These are phyloP conservation scores for Rubus parviflorus DNA, from an alignment of 306 rosid genomes.

Conservation along the genomic window DNA sequence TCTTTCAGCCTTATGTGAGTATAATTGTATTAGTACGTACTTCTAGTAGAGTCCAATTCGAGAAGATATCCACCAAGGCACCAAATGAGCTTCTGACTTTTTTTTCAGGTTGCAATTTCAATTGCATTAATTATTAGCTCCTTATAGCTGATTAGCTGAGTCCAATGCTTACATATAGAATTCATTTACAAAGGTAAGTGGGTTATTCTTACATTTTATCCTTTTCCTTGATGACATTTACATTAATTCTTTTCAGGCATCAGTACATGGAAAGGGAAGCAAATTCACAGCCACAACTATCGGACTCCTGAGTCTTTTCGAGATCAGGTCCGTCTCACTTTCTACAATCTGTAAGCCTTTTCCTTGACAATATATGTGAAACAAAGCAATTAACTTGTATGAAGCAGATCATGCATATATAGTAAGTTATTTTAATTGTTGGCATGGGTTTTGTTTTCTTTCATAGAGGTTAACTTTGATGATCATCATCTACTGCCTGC, in stretches of 20 bases:
- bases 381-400: background rate
- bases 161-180: too few relatives aligned
- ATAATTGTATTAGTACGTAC: too few relatives aligned
- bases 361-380: too few relatives aligned
- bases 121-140: background rate
- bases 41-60: too few relatives aligned
- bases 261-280: slow-evolving; percentile 56
- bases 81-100: background rate
- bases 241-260: slow-evolving; percentile 38
- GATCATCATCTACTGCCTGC: background rate
- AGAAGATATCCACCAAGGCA: too few relatives aligned
- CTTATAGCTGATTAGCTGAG: too few relatives aligned
- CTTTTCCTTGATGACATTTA: too few relatives aligned
- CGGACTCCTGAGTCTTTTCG: slow-evolving; percentile 56
- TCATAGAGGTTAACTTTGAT: background rate
- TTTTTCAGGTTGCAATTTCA: background rate
- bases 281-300: slow-evolving; percentile 75
- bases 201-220: too few relatives aligned
- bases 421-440: background rate
- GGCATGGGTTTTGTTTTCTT: background rate
- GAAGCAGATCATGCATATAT: background rate
- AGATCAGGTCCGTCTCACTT: slow-evolving; percentile 49
- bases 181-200: too few relatives aligned
- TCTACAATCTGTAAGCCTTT: background rate
- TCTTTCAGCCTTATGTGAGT: too few relatives aligned